A percentile compares a stretch with the other conserved stretches of the same genome.
Conservation (phyloP, 139 green algal genomes). For the Closterium sp. region DNA sequence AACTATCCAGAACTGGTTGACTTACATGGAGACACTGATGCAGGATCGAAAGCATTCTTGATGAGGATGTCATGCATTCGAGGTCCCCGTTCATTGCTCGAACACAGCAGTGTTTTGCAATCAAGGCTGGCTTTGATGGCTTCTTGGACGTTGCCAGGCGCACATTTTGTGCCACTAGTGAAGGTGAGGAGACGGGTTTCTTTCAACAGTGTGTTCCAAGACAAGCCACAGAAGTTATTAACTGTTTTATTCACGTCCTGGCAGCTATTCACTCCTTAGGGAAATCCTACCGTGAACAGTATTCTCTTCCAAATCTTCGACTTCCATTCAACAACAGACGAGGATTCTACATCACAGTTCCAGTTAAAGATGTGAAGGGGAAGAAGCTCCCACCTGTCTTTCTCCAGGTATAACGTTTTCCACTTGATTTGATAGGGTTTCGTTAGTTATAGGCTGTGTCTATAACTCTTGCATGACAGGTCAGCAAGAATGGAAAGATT, state of each 20-base stretch:
- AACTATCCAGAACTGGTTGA: background rate
- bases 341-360: conserved; percentile 70
- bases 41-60: conserved; percentile 55
- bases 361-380: conserved; percentile 25
- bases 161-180: conserved; percentile 76
- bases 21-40: background rate
- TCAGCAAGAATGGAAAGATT: conserved; percentile 34
- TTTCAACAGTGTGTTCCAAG: background rate
- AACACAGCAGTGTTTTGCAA: conserved; percentile 73
- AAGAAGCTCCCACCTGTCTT: conserved; percentile 21
- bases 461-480: conserved; percentile 7
- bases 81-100: conserved; percentile 64
- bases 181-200: conserved; percentile 50
- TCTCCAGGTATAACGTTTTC: conserved; percentile 17
- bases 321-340: conserved; percentile 66
- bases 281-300: conserved; percentile 56
- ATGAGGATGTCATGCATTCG: conserved; percentile 61
- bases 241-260: background rate
- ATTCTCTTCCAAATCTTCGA: conserved; percentile 54
- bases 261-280: conserved; percentile 68
- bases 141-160: conserved; percentile 77
- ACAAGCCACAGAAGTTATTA: no score
- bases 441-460: background rate
- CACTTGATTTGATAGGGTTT: background rate
- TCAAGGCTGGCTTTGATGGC: conserved; percentile 65